These are phyloP conservation scores for Domatiomyces catenatus DNA, from an alignment of 2,329 filamentous ascomycete genomes.

Conservation along the genomic window DNA sequence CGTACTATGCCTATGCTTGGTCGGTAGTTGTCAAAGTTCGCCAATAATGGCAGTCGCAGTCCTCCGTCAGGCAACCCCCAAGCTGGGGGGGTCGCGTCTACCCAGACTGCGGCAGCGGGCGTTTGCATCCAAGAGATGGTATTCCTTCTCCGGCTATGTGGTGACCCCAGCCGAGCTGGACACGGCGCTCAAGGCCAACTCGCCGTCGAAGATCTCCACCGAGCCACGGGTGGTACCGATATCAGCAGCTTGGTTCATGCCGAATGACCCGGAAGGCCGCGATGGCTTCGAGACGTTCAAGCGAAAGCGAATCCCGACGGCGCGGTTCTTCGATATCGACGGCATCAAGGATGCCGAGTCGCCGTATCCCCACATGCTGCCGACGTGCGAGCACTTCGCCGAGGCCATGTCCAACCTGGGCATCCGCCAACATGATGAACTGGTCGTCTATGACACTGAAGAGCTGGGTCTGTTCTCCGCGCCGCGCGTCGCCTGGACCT, in stretches of 20 bases:
- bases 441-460: slow-evolving; percentile 87
- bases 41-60: background rate
- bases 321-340: slow-evolving; percentile 93
- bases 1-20: background rate
- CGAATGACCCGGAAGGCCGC: slow-evolving; percentile 62
- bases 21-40: background rate
- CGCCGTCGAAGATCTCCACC: slow-evolving; percentile 62
- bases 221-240: slow-evolving; percentile 74
- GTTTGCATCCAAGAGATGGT: slow-evolving; percentile 19
- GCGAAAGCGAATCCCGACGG: slow-evolving; percentile 68
- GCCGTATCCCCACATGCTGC: slow-evolving; percentile 93
- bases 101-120: slow-evolving; percentile 4
- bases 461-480: slow-evolving; percentile 91
- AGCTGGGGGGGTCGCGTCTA: slow-evolving; percentile 1
- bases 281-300: slow-evolving; percentile 69
- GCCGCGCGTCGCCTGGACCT: slow-evolving; percentile 84
- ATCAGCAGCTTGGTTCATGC: slow-evolving; percentile 91
- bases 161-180: slow-evolving; percentile 71
- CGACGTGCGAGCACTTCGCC: slow-evolving; percentile 63
- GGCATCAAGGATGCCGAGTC: slow-evolving; percentile 74
- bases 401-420: slow-evolving; percentile 78
- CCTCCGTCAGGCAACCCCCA: background rate
- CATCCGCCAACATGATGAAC: slow-evolving; percentile 69
- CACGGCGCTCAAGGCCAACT: slow-evolving; percentile 67
- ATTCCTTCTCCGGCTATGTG: slow-evolving; percentile 61